Base-by-base conservation (phyloP, 202 grass and related monocot genomes). In the Panicum hallii region DNA sequence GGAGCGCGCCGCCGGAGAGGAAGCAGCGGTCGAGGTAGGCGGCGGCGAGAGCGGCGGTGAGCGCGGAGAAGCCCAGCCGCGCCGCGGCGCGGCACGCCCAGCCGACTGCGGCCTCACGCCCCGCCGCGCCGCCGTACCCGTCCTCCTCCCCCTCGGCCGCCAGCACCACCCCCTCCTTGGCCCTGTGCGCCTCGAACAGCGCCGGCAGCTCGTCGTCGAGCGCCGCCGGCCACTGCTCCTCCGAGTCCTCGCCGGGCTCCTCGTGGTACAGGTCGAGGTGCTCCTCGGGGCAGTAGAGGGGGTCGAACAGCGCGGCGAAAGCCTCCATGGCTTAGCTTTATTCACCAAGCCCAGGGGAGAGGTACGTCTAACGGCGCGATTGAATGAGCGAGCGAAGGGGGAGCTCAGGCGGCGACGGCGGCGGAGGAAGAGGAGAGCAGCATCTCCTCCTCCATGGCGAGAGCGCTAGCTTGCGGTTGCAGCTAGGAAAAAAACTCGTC, bases 1-100 rank as follows among this genome's bases (percentile, higher is more conserved):
- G 78, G 32, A 96, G 80, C 75, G 67, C 78, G 34, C 85, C 81
- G 34, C 85, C 74, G 73, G 9, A 62, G 83, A 99, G 83, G 79
- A 96, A 99, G 83, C 91, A 99, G 30, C 93, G 74, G 79, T 99
- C 97, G 1, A 99, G 88, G 79, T 99, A 96, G 15, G 91, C 82
- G 2, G 85, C 43, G 64, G 93, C 86, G 6, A 99, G 93, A 40
- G 94, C 75, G 12, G 75, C 71, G 11, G 97, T 96, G 47, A 95
- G 90, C 7, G 91, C 78, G 10, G 86, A 94, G 88, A 99, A 99
- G 22, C 91, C 90, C 5, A 91, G 86, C 28, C 75, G 53, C 15
- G 84, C 82, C 12, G 78, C 76, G 3, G 88, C 91, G n/a, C 79
- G 79, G 44, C 12, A 41, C 67, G 91, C 88, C 90, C 93, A 96